Evolutionary conservation across 768 basidiomycete genomes (phyloP).

Genomic region (Hygrocybe punicea): DNA sequence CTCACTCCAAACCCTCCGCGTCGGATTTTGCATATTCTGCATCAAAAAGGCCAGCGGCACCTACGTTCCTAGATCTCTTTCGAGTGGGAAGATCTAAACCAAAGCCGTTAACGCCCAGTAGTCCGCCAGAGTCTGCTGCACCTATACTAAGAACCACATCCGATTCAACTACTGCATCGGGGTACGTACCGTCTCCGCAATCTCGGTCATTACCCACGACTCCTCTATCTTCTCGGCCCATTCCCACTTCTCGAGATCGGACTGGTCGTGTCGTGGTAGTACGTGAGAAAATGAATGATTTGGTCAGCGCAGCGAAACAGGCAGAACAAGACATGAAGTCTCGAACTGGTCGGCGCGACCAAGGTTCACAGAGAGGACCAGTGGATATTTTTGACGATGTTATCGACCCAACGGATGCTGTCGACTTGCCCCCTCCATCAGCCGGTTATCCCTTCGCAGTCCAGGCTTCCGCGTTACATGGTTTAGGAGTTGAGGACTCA

Average conservation of each 20-base stretch:
- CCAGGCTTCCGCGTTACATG: slow-evolving; percentile 70
- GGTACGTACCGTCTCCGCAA: slow-evolving; percentile 35
- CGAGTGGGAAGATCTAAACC: slow-evolving; percentile 64
- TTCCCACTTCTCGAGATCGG: slow-evolving; percentile 35
- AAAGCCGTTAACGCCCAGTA: slow-evolving; percentile 52
- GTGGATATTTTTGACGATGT: slow-evolving; percentile 48
- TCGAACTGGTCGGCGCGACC: slow-evolving; percentile 47
- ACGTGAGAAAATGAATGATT: slow-evolving; percentile 73
- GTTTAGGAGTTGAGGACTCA: slow-evolving; percentile 70
- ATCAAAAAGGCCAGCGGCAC: slow-evolving; percentile 44
- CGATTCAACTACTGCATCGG: slow-evolving; percentile 54
- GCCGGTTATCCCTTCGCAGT: slow-evolving; percentile 68
- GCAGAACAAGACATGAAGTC: slow-evolving; percentile 69
- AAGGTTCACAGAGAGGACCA: slow-evolving; percentile 39
- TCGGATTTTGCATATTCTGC: slow-evolving; percentile 53
- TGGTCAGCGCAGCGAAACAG: slow-evolving; percentile 67
- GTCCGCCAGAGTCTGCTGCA: slow-evolving; percentile 32
- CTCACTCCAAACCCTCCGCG: slow-evolving; percentile 75
- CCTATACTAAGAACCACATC: slow-evolving; percentile 64
- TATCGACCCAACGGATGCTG: slow-evolving; percentile 81
- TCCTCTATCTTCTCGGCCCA: slow-evolving; percentile 30
- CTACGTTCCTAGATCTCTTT: slow-evolving; percentile 68
- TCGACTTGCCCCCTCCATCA: slow-evolving; percentile 72
- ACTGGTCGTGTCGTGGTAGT: slow-evolving; percentile 74
- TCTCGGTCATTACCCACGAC: slow-evolving; percentile 38